These are phyloP conservation scores for Juglanconis sp. DNA, from an alignment of 2,329 filamentous ascomycete genomes.

Conservation along the genomic window DNA sequence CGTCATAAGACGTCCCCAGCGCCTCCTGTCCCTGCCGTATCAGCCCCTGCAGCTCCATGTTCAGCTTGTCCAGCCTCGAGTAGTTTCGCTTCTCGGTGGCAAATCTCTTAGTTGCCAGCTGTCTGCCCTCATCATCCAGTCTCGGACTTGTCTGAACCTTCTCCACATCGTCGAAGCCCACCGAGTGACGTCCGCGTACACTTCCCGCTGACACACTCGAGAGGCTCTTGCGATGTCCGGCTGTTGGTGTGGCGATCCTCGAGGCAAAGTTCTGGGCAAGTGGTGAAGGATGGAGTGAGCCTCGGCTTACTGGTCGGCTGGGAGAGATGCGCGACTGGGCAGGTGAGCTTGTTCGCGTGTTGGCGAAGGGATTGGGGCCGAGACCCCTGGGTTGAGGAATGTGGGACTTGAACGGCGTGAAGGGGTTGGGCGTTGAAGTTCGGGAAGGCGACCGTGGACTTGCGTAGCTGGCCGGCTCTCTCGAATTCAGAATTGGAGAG, in stretches of 20 bases:
- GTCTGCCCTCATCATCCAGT: slow-evolving; percentile 65
- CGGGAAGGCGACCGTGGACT: slow-evolving; percentile 39
- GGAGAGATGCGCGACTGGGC: slow-evolving; percentile 15
- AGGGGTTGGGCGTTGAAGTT: slow-evolving; percentile 20
- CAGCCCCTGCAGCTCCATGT: slow-evolving; percentile 76
- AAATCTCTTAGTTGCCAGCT: slow-evolving; percentile 67
- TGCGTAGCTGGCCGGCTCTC: slow-evolving; percentile 52
- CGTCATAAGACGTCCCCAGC: slow-evolving; percentile 69
- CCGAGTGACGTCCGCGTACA: slow-evolving; percentile 2
- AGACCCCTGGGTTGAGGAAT: slow-evolving; percentile 15
- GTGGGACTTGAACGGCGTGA: slow-evolving; percentile 16
- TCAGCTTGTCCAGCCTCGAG: slow-evolving; percentile 74
- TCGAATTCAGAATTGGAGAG: slow-evolving; percentile 37
- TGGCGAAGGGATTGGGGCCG: slow-evolving; percentile 17
- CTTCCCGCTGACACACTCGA: slow-evolving; percentile 41
- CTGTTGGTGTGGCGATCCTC: slow-evolving; percentile 10
- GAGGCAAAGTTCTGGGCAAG: slow-evolving; percentile 14
- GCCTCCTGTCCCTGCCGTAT: slow-evolving; percentile 87
- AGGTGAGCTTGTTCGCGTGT: slow-evolving; percentile 9
- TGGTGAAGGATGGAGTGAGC: slow-evolving; percentile 25
- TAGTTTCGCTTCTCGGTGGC: slow-evolving; percentile 77
- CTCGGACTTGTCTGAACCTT: slow-evolving; percentile 44
- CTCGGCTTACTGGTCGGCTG: slow-evolving; percentile 18
- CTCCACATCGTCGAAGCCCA: slow-evolving; percentile 16
- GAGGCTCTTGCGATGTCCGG: slow-evolving; percentile 41